phyloP scores from a whole-genome alignment of 106 monocot genomes.

The Allium cepa region DNA sequence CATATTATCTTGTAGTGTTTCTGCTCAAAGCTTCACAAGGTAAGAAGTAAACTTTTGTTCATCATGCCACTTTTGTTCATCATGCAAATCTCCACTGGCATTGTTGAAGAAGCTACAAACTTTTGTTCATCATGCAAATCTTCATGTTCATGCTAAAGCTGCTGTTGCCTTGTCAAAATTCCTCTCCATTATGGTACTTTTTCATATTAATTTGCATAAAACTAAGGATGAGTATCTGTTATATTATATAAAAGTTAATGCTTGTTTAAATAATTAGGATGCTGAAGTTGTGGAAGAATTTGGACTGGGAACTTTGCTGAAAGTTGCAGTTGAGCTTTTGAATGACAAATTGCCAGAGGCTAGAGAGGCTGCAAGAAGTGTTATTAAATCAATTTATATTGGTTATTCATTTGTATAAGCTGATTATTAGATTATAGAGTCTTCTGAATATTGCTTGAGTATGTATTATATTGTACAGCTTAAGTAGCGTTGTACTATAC shows the following conservation, averaged over 20 bases:
- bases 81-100: conserved; percentile 65
- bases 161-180: conserved; percentile 60
- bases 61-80: conserved; percentile 42
- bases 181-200: conserved; percentile 37
- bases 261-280: conserved; percentile 12
- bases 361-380: conserved; percentile 64
- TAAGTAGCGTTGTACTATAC: too few relatives aligned
- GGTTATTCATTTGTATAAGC: not conserved
- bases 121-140: conserved; percentile 58
- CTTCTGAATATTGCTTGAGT: too few relatives aligned
- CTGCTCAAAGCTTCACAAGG: conserved; percentile 90
- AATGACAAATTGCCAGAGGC: conserved; percentile 80
- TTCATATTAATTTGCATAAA: too few relatives aligned
- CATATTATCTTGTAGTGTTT: too few relatives aligned
- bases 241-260: too few relatives aligned
- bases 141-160: conserved; percentile 73
- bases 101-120: conserved; percentile 53
- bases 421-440: too few relatives aligned
- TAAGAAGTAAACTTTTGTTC: conserved; percentile 61
- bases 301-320: conserved; percentile 44
- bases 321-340: conserved; percentile 47
- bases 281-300: conserved; percentile 47
- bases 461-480: too few relatives aligned
- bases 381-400: conserved; percentile 26
- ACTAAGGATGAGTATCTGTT: too few relatives aligned